Conservation (phyloP, 2,329 filamentous ascomycete species). For the Cercospora sojina region DNA sequence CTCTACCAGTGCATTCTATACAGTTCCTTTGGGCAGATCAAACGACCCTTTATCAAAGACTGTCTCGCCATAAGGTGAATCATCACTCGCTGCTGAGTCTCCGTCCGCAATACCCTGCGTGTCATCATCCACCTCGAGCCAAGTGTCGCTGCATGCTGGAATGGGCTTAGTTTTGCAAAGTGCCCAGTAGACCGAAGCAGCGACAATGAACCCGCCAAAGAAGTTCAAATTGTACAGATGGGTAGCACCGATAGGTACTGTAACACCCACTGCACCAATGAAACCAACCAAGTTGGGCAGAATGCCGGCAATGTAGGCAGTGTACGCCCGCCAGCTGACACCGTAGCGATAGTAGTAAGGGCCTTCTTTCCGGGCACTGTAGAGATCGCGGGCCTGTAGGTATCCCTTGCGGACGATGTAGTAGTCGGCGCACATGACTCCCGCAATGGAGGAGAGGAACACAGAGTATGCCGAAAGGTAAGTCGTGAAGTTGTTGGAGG, state of each 20-base stretch:
- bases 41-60: conserved; percentile 13
- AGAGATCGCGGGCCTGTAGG: conserved; percentile 36
- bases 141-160: conserved; percentile 69
- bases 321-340: conserved; percentile 59
- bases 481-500: conserved; percentile 56
- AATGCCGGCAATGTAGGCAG: conserved; percentile 59
- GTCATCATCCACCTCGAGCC: conserved; percentile 73
- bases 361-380: conserved; percentile 50
- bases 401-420: conserved; percentile 52
- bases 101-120: conserved; percentile 43
- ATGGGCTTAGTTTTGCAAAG: conserved; percentile 70
- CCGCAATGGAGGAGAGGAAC: conserved; percentile 63
- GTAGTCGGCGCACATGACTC: conserved; percentile 61
- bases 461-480: conserved; percentile 62
- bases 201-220: conserved; percentile 77
- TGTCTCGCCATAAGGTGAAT: conserved; percentile 15
- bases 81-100: conserved; percentile 21
- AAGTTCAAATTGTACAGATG: conserved; percentile 93
- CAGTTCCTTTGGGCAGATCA: conserved; percentile 16
- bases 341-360: conserved; percentile 55
- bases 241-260: conserved; percentile 72
- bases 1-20: neutral
- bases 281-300: conserved; percentile 59
- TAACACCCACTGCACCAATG: conserved; percentile 44
- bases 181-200: conserved; percentile 64